A percentile compares a stretch with the other conserved stretches of the same genome.
Conservation (phyloP, 2,329 filamentous ascomycete genomes). For the Peltaster fructicola region DNA sequence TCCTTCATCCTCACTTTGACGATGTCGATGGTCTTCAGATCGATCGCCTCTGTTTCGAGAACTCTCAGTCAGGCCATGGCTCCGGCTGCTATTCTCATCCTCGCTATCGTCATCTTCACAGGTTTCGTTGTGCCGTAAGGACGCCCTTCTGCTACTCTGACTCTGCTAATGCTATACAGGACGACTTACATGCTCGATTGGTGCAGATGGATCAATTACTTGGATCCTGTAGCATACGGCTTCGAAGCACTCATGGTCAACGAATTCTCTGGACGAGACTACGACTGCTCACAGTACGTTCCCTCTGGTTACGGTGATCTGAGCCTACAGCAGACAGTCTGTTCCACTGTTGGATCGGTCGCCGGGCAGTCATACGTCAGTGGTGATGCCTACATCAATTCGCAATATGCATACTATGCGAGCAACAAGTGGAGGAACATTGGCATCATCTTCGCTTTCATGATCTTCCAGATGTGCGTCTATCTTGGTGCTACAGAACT, state of each 20-base stretch:
- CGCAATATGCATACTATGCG: slow-evolving; percentile 17
- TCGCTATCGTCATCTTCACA: slow-evolving; percentile 49
- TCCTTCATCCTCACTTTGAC: slow-evolving; percentile 54
- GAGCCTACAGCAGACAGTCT: slow-evolving; percentile 17
- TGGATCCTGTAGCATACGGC: slow-evolving; percentile 62
- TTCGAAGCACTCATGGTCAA: slow-evolving; percentile 58
- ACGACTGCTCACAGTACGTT: slow-evolving; percentile 24
- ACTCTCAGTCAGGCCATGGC: slow-evolving; percentile 43
- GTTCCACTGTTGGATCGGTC: slow-evolving; percentile 24
- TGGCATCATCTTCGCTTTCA: slow-evolving; percentile 29
- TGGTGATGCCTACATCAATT: slow-evolving; percentile 21
- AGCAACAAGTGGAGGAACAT: slow-evolving; percentile 31
- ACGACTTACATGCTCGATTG: slow-evolving; percentile 60
- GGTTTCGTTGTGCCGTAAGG: slow-evolving; percentile 45
- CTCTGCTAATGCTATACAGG: slow-evolving; percentile 68
- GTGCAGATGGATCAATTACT: slow-evolving; percentile 71
- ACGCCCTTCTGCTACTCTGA: too few relatives aligned
- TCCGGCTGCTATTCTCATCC: slow-evolving; percentile 39
- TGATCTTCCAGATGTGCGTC: slow-evolving; percentile 23
- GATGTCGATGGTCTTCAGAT: slow-evolving; percentile 79
- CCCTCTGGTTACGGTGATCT: slow-evolving; percentile 1
- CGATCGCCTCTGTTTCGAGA: slow-evolving; percentile 58
- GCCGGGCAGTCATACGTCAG: slow-evolving; percentile 21
- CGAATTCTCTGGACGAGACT: slow-evolving; percentile 54
- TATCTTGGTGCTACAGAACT: slow-evolving; percentile 29